These are phyloP conservation scores for Saccharomycopsis oosterbeekiorum DNA, from an alignment of 805 yeast genomes.

Conservation along the genomic window DNA sequence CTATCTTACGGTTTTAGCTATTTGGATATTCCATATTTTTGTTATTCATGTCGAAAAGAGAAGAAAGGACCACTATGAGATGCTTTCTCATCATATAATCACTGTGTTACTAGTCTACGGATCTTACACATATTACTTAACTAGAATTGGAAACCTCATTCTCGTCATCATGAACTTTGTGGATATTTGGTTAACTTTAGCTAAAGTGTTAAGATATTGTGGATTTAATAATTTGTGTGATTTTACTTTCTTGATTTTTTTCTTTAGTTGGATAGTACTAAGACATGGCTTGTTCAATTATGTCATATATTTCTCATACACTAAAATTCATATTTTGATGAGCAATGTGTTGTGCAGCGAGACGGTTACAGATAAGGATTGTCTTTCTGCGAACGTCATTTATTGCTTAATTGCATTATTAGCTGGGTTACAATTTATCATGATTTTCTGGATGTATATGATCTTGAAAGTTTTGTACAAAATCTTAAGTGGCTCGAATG, in stretches of 20 bases:
- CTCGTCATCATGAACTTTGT: constrained; percentile 75
- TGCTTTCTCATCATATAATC: constrained; percentile 83
- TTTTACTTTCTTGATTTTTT: constrained; percentile 53
- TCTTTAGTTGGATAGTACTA: constrained; percentile 56
- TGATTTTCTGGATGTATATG: constrained; percentile 64
- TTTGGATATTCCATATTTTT: constrained; percentile 74
- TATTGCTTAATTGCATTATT: constrained; percentile 44
- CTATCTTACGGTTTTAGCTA: constrained; percentile 62
- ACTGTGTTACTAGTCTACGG: constrained; percentile 61
- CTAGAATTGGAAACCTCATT: constrained; percentile 70
- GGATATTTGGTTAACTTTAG: constrained; percentile 60
- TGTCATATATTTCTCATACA: constrained; percentile 46
- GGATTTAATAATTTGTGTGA: constrained; percentile 57
- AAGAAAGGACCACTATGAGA: constrained; percentile 76
- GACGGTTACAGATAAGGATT: background rate
- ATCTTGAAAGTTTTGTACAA: constrained; percentile 60
- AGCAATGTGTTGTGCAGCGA: background rate
- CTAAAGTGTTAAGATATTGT: constrained; percentile 70
- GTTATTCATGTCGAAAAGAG: constrained; percentile 68
- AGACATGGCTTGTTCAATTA: constrained; percentile 71
- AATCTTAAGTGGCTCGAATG: constrained; percentile 62
- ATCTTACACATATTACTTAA: constrained; percentile 63
- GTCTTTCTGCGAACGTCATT: background rate
- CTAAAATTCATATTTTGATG: constrained; percentile 11
- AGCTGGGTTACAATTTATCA: constrained; percentile 55